These are phyloP conservation scores for Xylaria flabelliformis DNA, from an alignment of 495 filamentous ascomycete genomes.

Conservation along the genomic window DNA sequence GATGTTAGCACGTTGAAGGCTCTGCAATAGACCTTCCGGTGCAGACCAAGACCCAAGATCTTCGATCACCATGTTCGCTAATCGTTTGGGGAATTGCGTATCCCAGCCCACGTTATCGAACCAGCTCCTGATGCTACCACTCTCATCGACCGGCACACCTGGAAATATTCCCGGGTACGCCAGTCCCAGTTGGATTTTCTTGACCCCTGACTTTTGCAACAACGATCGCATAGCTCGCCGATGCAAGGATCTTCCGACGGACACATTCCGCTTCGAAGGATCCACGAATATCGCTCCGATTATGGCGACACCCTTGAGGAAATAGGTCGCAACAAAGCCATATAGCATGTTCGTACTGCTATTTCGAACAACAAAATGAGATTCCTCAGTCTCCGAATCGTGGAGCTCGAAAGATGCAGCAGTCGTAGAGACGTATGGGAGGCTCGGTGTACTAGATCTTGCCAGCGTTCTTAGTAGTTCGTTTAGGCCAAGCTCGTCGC, in stretches of 20 bases:
- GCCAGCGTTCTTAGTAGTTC: conserved; percentile 69
- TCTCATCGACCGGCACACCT: conserved; percentile 70
- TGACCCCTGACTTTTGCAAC: conserved; percentile 68
- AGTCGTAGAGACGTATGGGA: conserved; percentile 70
- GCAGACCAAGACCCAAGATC: conserved; percentile 75
- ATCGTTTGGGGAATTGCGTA: conserved; percentile 55
- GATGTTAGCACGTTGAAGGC: conserved; percentile 69
- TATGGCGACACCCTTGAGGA: conserved; percentile 74
- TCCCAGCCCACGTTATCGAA: conserved; percentile 58
- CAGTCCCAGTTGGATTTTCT: conserved; percentile 78
- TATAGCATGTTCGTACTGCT: conserved; percentile 86
- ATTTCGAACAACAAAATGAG: conserved; percentile 90
- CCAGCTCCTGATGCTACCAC: conserved; percentile 61
- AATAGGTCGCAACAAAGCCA: conserved; percentile 89
- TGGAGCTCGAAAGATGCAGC: conserved; percentile 77
- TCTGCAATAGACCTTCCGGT: conserved; percentile 74
- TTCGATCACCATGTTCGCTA: conserved; percentile 66
- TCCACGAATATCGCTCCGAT: conserved; percentile 86
- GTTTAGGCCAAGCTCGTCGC: conserved; percentile 73
- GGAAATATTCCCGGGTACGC: conserved; percentile 79
- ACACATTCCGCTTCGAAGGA: conserved; percentile 79
- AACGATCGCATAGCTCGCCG: conserved; percentile 76
- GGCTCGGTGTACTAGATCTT: conserved; percentile 59
- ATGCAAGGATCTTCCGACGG: conserved; percentile 84
- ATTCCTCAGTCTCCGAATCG: conserved; percentile 70